phyloP scores from a whole-genome alignment of 1,284 basidiomycete species.

The Schizopora paradoxa region DNA sequence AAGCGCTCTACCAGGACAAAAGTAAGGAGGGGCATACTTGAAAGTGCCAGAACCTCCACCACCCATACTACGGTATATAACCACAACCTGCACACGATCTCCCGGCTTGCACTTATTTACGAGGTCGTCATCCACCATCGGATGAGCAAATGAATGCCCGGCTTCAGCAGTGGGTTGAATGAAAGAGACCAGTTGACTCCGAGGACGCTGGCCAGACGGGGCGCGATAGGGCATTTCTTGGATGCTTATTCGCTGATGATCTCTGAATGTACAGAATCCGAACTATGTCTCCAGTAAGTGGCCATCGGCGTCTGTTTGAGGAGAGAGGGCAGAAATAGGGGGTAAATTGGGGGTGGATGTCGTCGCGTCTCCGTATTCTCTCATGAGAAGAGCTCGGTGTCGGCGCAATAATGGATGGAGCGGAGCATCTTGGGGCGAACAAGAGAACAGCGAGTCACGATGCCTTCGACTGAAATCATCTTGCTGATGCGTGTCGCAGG shows the following conservation, averaged over 20 bases:
- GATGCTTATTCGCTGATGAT: slow-evolving; percentile 96
- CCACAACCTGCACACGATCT: slow-evolving; percentile 95
- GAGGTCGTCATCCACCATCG: slow-evolving; percentile 94
- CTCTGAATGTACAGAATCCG: slow-evolving; percentile 88
- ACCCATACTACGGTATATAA: slow-evolving; percentile 90
- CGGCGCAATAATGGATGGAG: slow-evolving; percentile 93
- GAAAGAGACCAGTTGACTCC: slow-evolving; percentile 94
- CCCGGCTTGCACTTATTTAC: slow-evolving; percentile 98
- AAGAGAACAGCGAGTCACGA: slow-evolving; percentile 96
- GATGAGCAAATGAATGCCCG: no score
- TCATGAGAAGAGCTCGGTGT: slow-evolving; percentile 78
- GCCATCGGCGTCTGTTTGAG: slow-evolving; percentile 89
- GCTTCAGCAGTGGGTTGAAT: no score
- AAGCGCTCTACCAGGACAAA: slow-evolving; percentile 53
- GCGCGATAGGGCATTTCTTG: slow-evolving; percentile 99
- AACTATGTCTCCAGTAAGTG: slow-evolving; percentile 88
- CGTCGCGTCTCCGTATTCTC: slow-evolving; percentile 91
- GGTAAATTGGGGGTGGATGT: slow-evolving; percentile 79
- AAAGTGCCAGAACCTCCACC: slow-evolving; percentile 86
- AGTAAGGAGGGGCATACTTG: slow-evolving; percentile 60
- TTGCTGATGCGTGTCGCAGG: slow-evolving; percentile 86
- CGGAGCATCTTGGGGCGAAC: slow-evolving; percentile 98
- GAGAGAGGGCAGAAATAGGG: slow-evolving; percentile 89
- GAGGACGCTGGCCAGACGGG: slow-evolving; percentile 92
- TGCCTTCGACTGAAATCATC: slow-evolving; percentile 97